A percentile compares a stretch with the other conserved stretches of the same genome.
Evolutionary conservation across 2,329 filamentous ascomycete species (phyloP).

Genomic region (Epichloe baconii): DNA sequence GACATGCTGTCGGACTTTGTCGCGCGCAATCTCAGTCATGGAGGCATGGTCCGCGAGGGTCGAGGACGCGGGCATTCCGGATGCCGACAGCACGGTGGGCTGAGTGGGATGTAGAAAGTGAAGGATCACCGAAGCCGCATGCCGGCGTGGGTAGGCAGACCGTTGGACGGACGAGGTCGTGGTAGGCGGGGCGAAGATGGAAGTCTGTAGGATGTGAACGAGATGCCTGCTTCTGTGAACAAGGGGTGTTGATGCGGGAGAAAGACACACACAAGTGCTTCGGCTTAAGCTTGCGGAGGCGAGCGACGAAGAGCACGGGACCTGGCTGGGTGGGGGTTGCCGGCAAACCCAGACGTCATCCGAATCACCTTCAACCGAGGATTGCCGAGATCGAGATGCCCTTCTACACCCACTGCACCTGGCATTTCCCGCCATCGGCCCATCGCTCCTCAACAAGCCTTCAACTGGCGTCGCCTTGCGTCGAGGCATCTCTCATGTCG

Average conservation of each 20-base stretch:
- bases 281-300: background rate
- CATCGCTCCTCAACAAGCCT: too few relatives aligned
- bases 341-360: slow-evolving; percentile 6
- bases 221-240: background rate
- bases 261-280: background rate
- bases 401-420: too few relatives aligned
- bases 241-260: background rate
- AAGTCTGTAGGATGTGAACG: background rate
- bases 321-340: background rate
- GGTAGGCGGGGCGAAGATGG: background rate
- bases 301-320: slow-evolving; percentile 2
- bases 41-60: slow-evolving; percentile 44
- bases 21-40: slow-evolving; percentile 37
- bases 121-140: slow-evolving; percentile 11
- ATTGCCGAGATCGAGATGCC: slow-evolving; percentile 7
- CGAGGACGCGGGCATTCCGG: slow-evolving; percentile 42
- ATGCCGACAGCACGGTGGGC: slow-evolving; percentile 4
- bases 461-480: too few relatives aligned
- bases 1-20: slow-evolving; percentile 17
- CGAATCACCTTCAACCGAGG: slow-evolving; percentile 7
- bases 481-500: background rate
- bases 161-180: background rate
- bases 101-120: slow-evolving; percentile 3
- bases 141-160: background rate
- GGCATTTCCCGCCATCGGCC: too few relatives aligned